These are phyloP conservation scores for Aspergillus sergii DNA, from an alignment of 2,329 filamentous ascomycete species.

Conservation along the genomic window DNA sequence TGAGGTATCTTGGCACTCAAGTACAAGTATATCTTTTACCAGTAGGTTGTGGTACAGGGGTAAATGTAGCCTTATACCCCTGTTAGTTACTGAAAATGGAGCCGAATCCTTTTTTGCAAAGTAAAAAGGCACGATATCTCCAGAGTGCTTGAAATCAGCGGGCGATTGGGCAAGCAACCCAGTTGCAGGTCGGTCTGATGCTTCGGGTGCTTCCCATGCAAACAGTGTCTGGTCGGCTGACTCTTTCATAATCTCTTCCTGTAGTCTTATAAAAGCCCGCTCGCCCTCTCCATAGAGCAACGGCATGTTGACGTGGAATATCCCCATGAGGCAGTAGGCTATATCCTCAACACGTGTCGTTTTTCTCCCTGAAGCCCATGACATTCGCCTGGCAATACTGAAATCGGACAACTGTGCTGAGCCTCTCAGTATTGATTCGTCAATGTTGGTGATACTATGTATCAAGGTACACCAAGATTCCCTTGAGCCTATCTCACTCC, in stretches of 20 bases:
- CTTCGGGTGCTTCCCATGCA: neutral
- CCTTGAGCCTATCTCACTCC: constrained; percentile 6
- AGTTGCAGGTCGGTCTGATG: neutral
- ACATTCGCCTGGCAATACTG: constrained; percentile 7
- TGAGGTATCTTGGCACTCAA: neutral
- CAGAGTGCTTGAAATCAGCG: neutral
- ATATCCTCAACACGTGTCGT: constrained; percentile 6
- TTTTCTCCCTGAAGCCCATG: neutral
- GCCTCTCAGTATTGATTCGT: neutral
- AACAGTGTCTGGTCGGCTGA: constrained; percentile 7
- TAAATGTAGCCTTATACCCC: constrained; percentile 1
- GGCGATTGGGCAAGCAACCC: constrained; percentile 3
- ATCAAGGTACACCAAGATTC: neutral
- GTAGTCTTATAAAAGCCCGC: neutral
- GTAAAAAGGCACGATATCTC: neutral
- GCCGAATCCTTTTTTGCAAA: neutral
- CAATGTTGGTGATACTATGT: neutral
- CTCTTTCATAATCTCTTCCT: constrained; percentile 9
- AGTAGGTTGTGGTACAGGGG: neutral
- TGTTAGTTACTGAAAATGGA: neutral
- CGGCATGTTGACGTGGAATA: constrained; percentile 9
- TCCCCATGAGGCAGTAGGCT: constrained; percentile 9
- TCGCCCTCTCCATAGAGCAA: constrained; percentile 8
- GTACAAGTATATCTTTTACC: neutral
- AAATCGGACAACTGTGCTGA: neutral